phyloP scores from a whole-genome alignment of 805 yeast genomes.

The Lipomyces lipofer region DNA sequence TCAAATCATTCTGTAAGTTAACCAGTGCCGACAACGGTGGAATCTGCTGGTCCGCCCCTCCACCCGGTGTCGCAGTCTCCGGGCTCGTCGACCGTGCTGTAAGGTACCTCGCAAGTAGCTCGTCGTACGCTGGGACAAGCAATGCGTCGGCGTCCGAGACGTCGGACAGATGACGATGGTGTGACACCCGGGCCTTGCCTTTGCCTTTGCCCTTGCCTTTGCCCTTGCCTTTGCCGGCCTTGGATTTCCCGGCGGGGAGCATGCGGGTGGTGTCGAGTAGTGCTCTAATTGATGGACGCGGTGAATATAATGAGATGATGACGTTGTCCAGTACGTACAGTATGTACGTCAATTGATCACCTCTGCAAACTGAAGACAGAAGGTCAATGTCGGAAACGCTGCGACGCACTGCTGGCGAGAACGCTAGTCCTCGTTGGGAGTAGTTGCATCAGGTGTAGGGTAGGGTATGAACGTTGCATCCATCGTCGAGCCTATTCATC shows the following conservation, averaged over 20 bases:
- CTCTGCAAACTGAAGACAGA: no score
- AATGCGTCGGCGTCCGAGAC: conserved; percentile 11
- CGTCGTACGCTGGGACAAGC: conserved; percentile 13
- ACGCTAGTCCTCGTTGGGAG: no score
- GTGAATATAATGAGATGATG: no score
- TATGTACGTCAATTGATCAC: no score
- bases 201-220: conserved; percentile 30
- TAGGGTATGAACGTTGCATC: no score
- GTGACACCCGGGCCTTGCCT: conserved; percentile 8
- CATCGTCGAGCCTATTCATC: no score
- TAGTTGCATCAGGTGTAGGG: no score
- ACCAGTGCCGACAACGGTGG: conserved; percentile 14
- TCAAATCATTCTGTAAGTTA: conserved; percentile 17
- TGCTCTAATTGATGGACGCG: no score
- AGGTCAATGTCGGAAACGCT: no score
- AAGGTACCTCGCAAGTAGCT: conserved; percentile 5
- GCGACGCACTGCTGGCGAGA: no score
- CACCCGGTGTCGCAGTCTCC: neutral
- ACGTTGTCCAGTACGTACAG: no score
- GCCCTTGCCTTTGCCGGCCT: conserved; percentile 16
- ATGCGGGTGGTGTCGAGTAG: no score
- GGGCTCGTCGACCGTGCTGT: conserved; percentile 11
- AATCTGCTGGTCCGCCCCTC: neutral
- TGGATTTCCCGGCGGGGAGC: conserved; percentile 16
- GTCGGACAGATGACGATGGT: conserved; percentile 6